phyloP scores from a whole-genome alignment of 108 stramenopile species.

The Conticribra guillardii region DNA sequence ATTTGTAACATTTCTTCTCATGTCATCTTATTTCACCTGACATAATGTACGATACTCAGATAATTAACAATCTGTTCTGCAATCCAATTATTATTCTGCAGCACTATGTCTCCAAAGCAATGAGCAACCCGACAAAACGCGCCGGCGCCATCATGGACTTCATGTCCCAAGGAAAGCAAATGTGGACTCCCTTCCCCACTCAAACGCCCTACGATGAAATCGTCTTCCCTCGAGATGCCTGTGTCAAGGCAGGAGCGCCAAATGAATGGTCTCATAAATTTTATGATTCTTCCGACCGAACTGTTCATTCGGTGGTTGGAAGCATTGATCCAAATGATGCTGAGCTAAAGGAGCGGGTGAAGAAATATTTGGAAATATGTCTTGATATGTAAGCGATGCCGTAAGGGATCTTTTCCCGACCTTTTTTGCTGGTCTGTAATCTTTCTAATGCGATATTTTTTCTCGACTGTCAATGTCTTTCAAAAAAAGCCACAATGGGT shows the following conservation, averaged over 20 bases:
- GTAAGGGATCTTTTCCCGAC: neutral
- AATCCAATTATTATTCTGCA: neutral
- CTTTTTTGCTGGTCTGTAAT: neutral
- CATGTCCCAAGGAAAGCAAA: constrained; percentile 44
- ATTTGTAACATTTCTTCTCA: neutral
- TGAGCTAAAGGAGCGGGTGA: constrained; percentile 35
- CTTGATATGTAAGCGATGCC: constrained; percentile 23
- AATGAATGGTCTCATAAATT: constrained; percentile 42
- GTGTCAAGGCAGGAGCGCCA: constrained; percentile 37
- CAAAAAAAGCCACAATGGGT: constrained; percentile 39
- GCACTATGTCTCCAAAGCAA: constrained; percentile 51
- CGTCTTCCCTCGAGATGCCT: constrained; percentile 36
- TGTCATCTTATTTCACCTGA: no score
- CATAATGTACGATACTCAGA: no score
- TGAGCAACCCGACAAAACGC: constrained; percentile 38
- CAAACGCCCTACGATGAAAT: constrained; percentile 45
- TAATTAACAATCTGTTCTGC: no score
- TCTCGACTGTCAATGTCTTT: neutral
- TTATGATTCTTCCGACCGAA: constrained; percentile 22
- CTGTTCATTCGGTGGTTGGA: constrained; percentile 13
- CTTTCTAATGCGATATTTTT: neutral
- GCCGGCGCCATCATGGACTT: constrained; percentile 49
- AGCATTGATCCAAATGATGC: constrained; percentile 32
- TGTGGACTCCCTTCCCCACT: constrained; percentile 36
- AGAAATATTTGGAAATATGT: constrained; percentile 34